A percentile compares a stretch with the other conserved stretches of the same genome.
phyloP scores from a whole-genome alignment of 352 stramenopile genomes.

The Globisporangium nodosum region DNA sequence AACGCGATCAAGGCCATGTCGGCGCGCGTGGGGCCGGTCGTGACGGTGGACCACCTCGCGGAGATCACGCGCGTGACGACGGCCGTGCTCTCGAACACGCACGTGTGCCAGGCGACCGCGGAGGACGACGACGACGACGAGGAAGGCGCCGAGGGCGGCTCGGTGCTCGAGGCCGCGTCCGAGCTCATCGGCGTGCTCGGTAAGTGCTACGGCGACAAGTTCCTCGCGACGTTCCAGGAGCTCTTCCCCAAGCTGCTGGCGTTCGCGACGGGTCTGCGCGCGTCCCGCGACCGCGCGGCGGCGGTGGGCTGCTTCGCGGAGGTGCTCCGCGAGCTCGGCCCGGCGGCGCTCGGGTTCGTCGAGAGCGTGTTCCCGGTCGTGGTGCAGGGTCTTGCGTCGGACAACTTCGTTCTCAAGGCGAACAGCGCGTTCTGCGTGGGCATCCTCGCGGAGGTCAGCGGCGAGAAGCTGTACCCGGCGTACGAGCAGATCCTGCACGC shows the following conservation, averaged over 20 bases:
- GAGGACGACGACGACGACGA: conserved; percentile 91
- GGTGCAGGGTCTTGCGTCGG: conserved; percentile 85
- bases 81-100: conserved; percentile 83
- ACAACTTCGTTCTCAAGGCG: conserved; percentile 91
- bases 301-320: conserved; percentile 94
- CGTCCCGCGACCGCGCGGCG: conserved; percentile 90
- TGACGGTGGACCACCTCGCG: conserved; percentile 84
- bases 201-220: conserved; percentile 92
- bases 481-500: conserved; percentile 91
- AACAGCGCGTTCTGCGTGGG: conserved; percentile 95
- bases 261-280: conserved; percentile 89
- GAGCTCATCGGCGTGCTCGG: conserved; percentile 92
- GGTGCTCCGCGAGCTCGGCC: conserved; percentile 89
- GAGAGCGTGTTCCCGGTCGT: conserved; percentile 89
- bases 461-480: conserved; percentile 62
- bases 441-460: conserved; percentile 85
- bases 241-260: conserved; percentile 88
- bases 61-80: conserved; percentile 82
- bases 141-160: conserved; percentile 89
- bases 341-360: conserved; percentile 78
- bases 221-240: conserved; percentile 86
- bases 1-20: conserved; percentile 95
- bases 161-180: conserved; percentile 90
- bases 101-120: conserved; percentile 87
- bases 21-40: conserved; percentile 88